These are phyloP conservation scores for Salisapilia sapeloensis DNA, from an alignment of 352 stramenopile genomes.

Conservation along the genomic window DNA sequence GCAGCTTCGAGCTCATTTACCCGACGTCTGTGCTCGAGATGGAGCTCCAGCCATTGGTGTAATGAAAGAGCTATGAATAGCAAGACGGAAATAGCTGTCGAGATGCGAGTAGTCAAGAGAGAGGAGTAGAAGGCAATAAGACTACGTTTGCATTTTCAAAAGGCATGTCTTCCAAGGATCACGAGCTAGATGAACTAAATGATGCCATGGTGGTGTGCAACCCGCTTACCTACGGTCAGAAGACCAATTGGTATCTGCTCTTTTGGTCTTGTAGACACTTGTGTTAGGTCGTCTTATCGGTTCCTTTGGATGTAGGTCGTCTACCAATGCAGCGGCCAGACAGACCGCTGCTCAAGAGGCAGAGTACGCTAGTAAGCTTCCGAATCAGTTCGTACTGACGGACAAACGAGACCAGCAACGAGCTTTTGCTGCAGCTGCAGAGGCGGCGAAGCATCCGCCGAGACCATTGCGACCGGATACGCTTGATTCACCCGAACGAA, in stretches of 20 bases:
- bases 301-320: conserved; percentile 17
- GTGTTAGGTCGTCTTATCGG: background rate
- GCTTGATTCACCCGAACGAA: no score
- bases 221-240: conserved; percentile 54
- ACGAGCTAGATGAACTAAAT: conserved; percentile 40
- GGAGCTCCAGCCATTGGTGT: conserved; percentile 95
- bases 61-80: conserved; percentile 11
- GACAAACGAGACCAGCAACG: conserved; percentile 20
- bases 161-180: conserved; percentile 43
- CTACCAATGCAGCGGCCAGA: conserved; percentile 17
- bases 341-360: conserved; percentile 16
- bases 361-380: conserved; percentile 28
- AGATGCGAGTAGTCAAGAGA: conserved; percentile 4
- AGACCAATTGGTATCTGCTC: conserved; percentile 38
- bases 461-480: conserved; percentile 27
- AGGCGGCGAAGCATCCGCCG: conserved; percentile 27
- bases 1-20: conserved; percentile 96
- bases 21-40: conserved; percentile 95
- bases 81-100: conserved; percentile 1
- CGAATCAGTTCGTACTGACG: conserved; percentile 48
- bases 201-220: conserved; percentile 68
- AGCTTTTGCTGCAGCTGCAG: conserved; percentile 24
- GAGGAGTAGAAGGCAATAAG: conserved; percentile 3
- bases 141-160: conserved; percentile 1
- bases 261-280: background rate